Evolutionary conservation across 2,329 filamentous ascomycete species (phyloP).

Genomic region (Lachnellula occidentalis): DNA sequence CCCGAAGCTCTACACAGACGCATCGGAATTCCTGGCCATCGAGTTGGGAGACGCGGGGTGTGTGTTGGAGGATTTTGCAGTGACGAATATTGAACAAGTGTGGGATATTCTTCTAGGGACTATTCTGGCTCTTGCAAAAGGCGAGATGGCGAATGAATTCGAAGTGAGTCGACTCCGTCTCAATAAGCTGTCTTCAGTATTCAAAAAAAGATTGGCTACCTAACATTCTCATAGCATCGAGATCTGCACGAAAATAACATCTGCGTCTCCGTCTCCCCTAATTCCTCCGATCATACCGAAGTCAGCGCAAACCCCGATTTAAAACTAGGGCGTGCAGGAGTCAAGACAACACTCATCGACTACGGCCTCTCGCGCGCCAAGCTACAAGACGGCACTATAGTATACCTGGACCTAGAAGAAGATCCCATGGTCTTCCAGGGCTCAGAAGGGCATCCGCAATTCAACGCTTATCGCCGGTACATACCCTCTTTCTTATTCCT

Average conservation of each 20-base stretch:
- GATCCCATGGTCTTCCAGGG: slow-evolving; percentile 56
- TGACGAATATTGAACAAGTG: slow-evolving; percentile 45
- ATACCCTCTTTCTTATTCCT: slow-evolving; percentile 46
- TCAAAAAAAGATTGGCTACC: no score
- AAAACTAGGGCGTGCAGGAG: slow-evolving; percentile 41
- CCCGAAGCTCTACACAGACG: slow-evolving; percentile 52
- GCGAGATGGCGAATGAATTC: slow-evolving; percentile 53
- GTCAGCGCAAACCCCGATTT: not conserved
- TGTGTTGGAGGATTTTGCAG: slow-evolving; percentile 53
- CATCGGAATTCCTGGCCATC: slow-evolving; percentile 54
- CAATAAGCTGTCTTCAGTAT: no score
- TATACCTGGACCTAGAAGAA: slow-evolving; percentile 54
- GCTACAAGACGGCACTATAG: slow-evolving; percentile 35
- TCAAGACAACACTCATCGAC: slow-evolving; percentile 60
- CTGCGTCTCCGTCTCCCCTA: slow-evolving; percentile 37
- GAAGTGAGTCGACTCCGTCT: slow-evolving; percentile 42
- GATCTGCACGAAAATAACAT: slow-evolving; percentile 63
- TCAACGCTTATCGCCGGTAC: slow-evolving; percentile 56
- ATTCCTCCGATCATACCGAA: not conserved
- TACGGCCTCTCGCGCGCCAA: slow-evolving; percentile 59
- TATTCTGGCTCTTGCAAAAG: slow-evolving; percentile 53
- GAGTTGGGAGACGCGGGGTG: slow-evolving; percentile 59
- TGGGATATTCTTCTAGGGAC: slow-evolving; percentile 61
- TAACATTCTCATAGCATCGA: slow-evolving; percentile 43
- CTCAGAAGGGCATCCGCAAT: slow-evolving; percentile 50